Base-by-base conservation (phyloP, 2,329 filamentous ascomycete species). In the Trichoderma sp. region DNA sequence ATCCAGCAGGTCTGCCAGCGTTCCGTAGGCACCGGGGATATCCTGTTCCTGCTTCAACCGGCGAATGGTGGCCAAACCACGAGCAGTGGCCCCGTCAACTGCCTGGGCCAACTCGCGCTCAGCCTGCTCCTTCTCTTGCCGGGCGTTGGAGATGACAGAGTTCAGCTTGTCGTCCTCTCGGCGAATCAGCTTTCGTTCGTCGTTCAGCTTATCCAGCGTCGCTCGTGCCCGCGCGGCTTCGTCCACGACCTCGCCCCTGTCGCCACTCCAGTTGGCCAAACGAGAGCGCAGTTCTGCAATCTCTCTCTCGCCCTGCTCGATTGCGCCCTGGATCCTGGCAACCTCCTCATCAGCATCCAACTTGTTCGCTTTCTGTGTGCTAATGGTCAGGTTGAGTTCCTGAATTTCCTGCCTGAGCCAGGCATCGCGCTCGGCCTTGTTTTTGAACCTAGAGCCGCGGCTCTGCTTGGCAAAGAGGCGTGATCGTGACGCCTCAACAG, bases 381-480 rank as follows among this genome's bases (percentile, higher is more conserved):
- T 89, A 34, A 97, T 81, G 5, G 90, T 90, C 43, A 86, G 81
- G 69, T 92, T 90, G 62, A 93, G 86, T 43, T 96, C 90, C 51
- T 90, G 83, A 64, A 98, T 91, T 77, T 97, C 90, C 67, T 87
- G 84, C 67, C 87, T 87, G 57, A 99, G 81, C 82, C 87, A 97
- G 43, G 87, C 85, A 75, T 99, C 94, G 50, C 96, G 89, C 74
- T 98, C 92, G 9, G 86, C 85, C 80, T 97, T 97, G 75, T 88
- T 96, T 73, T 85, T 90, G 77, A 97, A 99, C 68, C 92, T 90
- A 19, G 90, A 90, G 69, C 90, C 93, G 52, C 94, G 89, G 50
- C 90, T 92, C 78, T 99, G 94, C 76, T 99, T 99, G 58, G 91
- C 91, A 73, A 96, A 92, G 7, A 99, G 84, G 44, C 93, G 88